Evolutionary conservation across 169 alveolate species (phyloP).

Genomic region (Plasmodium cynomolgi): DNA sequence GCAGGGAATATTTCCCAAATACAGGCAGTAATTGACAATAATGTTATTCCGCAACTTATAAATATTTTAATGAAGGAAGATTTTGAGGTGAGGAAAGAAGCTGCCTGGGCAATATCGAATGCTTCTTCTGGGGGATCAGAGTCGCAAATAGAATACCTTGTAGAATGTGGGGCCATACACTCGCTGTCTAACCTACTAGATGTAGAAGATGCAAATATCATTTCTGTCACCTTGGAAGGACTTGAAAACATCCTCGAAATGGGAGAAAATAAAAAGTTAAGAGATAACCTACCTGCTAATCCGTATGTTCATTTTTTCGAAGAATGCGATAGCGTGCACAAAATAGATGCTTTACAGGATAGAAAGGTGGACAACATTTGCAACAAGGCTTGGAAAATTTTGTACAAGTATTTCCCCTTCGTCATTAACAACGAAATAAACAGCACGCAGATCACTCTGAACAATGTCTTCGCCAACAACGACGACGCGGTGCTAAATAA

Average conservation of each 20-base stretch:
- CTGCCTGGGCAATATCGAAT: conserved; percentile 98
- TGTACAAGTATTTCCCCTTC: conserved; percentile 82
- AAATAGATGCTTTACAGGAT: conserved; percentile 82
- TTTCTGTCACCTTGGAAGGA: conserved; percentile 94
- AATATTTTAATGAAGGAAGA: conserved; percentile 91
- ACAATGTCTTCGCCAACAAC: conserved; percentile 58
- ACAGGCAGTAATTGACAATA: conserved; percentile 90
- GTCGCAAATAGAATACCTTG: conserved; percentile 91
- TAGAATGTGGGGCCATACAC: conserved; percentile 92
- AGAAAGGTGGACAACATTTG: conserved; percentile 83
- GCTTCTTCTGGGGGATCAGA: conserved; percentile 94
- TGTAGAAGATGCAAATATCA: conserved; percentile 92
- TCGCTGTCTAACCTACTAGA: conserved; percentile 91
- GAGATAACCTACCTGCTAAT: conserved; percentile 86
- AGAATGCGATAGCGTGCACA: conserved; percentile 83
- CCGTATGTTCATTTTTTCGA: conserved; percentile 90
- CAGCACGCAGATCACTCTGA: conserved; percentile 37
- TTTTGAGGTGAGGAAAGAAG: conserved; percentile 96
- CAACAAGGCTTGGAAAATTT: conserved; percentile 82
- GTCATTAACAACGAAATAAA: conserved; percentile 79
- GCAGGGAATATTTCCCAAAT: conserved; percentile 95
- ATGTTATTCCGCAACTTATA: conserved; percentile 88
- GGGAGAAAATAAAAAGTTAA: conserved; percentile 88
- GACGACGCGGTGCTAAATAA: conserved; percentile 68
- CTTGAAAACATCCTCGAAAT: conserved; percentile 92